A percentile compares a stretch with the other conserved stretches of the same genome.
Evolutionary conservation across 2,329 filamentous ascomycete genomes (phyloP).

Genomic region (Thermothelomyces thermophilus): DNA sequence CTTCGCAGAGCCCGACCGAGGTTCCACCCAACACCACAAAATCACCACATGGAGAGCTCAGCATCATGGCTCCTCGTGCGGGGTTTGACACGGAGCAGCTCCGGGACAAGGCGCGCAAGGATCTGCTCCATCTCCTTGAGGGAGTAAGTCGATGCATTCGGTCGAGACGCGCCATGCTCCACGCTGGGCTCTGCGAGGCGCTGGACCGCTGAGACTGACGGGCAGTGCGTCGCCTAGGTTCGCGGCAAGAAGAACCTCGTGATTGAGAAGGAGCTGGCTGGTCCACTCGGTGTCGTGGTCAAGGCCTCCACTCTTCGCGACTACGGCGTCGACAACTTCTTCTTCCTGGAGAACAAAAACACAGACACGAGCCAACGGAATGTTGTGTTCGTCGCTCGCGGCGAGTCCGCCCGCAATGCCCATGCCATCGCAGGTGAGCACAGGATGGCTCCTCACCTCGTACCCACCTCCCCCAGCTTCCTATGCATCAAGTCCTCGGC

Average conservation of each 20-base stretch:
- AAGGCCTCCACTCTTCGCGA: slow-evolving; percentile 95
- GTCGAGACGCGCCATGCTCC: not conserved
- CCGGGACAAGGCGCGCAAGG: slow-evolving; percentile 75
- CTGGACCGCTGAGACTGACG: slow-evolving; percentile 20
- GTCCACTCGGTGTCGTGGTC: slow-evolving; percentile 82
- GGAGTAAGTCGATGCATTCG: slow-evolving; percentile 60
- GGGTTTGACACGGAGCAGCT: slow-evolving; percentile 71
- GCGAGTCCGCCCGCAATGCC: slow-evolving; percentile 79
- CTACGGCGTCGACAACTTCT: slow-evolving; percentile 96
- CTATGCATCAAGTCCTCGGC: not conserved
- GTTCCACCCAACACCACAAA: slow-evolving; percentile 11
- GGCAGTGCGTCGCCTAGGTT: slow-evolving; percentile 51
- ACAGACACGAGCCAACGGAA: slow-evolving; percentile 91
- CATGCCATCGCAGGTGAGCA: slow-evolving; percentile 79
- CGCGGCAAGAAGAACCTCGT: slow-evolving; percentile 98
- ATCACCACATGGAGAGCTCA: slow-evolving; percentile 41
- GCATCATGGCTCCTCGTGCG: slow-evolving; percentile 59
- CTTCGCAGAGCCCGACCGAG: not conserved
- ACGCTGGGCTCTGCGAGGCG: not conserved
- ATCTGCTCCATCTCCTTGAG: slow-evolving; percentile 86
- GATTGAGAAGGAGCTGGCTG: slow-evolving; percentile 83
- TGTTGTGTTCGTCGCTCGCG: slow-evolving; percentile 86
- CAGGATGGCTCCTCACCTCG: not conserved
- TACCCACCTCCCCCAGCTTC: not conserved
- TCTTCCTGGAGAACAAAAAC: slow-evolving; percentile 93